Evolutionary conservation across 768 basidiomycete species (phyloP).

Genomic region (Psilocybe tampanensis): DNA sequence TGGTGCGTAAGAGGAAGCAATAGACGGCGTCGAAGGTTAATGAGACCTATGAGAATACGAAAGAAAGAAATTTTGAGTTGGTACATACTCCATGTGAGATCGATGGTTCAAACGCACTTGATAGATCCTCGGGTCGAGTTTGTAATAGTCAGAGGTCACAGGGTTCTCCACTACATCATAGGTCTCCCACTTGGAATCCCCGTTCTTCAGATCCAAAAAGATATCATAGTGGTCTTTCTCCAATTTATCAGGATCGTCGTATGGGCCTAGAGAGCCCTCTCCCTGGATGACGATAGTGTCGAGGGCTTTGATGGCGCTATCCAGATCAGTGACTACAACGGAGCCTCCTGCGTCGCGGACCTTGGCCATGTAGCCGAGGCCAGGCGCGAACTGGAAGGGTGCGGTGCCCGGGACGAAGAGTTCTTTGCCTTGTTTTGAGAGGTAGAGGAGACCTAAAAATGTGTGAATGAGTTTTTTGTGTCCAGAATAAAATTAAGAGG

Average conservation of each 20-base stretch:
- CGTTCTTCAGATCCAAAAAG: constrained; percentile 20
- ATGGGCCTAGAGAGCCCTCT: constrained; percentile 20
- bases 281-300: constrained; percentile 26
- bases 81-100: background rate
- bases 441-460: constrained; percentile 9
- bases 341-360: constrained; percentile 16
- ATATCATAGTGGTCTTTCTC: constrained; percentile 24
- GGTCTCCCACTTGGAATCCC: constrained; percentile 14
- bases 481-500: too few species aligned
- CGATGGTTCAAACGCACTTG: constrained; percentile 6
- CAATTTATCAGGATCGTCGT: constrained; percentile 17
- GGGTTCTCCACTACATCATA: constrained; percentile 21
- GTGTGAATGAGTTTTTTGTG: too few species aligned
- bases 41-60: constrained; percentile 18
- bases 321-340: constrained; percentile 18
- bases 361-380: constrained; percentile 14
- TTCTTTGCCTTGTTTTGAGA: background rate
- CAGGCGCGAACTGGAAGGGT: constrained; percentile 15
- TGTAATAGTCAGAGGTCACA: constrained; percentile 18
- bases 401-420: constrained; percentile 10
- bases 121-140: constrained; percentile 14
- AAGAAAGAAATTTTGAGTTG: background rate
- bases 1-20: constrained; percentile 25
- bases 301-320: constrained; percentile 19
- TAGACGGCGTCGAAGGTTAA: constrained; percentile 25